Evolutionary conservation across 495 filamentous ascomycete species (phyloP), one percentile per base, ranked within the genome.

Genomic region (Neurospora tetraspora): DNA sequence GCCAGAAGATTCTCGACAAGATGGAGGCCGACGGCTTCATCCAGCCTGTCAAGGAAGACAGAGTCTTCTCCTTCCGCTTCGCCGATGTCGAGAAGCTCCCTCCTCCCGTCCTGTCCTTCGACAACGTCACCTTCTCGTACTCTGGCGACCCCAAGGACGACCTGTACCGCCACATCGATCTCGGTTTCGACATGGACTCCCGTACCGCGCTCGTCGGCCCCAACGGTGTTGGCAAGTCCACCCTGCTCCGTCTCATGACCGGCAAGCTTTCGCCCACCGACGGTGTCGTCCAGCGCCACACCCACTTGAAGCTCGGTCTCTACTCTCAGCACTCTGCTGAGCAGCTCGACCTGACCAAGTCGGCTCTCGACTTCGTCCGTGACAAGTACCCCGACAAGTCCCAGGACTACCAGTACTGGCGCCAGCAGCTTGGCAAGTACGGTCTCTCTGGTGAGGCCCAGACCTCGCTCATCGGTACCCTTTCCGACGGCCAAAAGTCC

Each of bases 191-290:
- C 82, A 99, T 99, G 96, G 96, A 99, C 84, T 96, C 93, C 72
- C 92, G 96, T 81, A 96, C 96, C 34, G 96, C 96, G 23, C 90
- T 99, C 69, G 96, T 99, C 78, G 96, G 96, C 53, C 96, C 96
- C 79, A 99, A 99, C 84, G 96, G 96, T 93, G 96, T 99, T 71
- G 96, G 96, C 79, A 99, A 99, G 85, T 98, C 96, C n/a, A 99
- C 96, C 14, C 88, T 99, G 39, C 90, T 99, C 39, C 92, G 93
- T 78, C 88, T 99, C 72, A 98, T 99, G 93, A 99, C 96, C 36
- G 94, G 94, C 82, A 94, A 95, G 85, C 88, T 99, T 47, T 94
- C 91, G 16, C 92, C 96, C 37, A 97, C 93, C 61, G 80, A 81
- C 72, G 96, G 96, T 74, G 86, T 87, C 73, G 93, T 99, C 73